Base-by-base conservation (phyloP, 2,329 filamentous ascomycete species). In the Lecanosticta acicola region DNA sequence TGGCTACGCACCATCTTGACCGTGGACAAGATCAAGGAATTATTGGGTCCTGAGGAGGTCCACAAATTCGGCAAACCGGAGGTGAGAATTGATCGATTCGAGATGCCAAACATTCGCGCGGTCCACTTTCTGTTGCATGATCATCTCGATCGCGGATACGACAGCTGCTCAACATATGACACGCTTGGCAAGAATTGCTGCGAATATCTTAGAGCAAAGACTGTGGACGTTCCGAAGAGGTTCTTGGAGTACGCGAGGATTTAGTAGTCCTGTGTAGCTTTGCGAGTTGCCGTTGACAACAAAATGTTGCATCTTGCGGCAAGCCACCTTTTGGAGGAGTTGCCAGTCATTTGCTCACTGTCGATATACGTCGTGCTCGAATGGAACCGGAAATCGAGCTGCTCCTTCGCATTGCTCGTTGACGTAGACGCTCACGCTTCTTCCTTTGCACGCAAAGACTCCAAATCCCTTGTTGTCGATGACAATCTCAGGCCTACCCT, bases 351-450 rank as follows among this genome's bases (percentile, higher is more conserved):
- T 14, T 42, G 26, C 13, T 47, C 37, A 55, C 18, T 52, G 49
- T 10, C 36, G 17, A 39, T 55, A 55, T 3, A 50, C 47, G 29
- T 55, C 49, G 14, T 43, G 40, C 26, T 52, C 37, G 24, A 47
- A 50, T 4, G 33, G 39, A 7, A 48, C 46, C 4, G 53, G 55
- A 44, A 79, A 73, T 45, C 53, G 58, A 4, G 71, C 68, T 54
- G 75, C 71, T 0, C 75, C 77, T 34, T 74, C 67, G 1, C 78
- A 79, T 48, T 71, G 69, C 36, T 69, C 70, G 49, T 77, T 75
- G 0, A 82, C 80, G 76, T 79, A 86, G 2, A 85, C 75, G 39
- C 76, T 74, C 1, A 83, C 73, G 56, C 78, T 80, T 32, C 72
- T 69, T 4, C 69, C 70, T 9, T 66, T 66, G 32, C 77, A 78